These are phyloP conservation scores for Syzygium jambos DNA, from an alignment of 345 rosid species.

Conservation along the genomic window DNA sequence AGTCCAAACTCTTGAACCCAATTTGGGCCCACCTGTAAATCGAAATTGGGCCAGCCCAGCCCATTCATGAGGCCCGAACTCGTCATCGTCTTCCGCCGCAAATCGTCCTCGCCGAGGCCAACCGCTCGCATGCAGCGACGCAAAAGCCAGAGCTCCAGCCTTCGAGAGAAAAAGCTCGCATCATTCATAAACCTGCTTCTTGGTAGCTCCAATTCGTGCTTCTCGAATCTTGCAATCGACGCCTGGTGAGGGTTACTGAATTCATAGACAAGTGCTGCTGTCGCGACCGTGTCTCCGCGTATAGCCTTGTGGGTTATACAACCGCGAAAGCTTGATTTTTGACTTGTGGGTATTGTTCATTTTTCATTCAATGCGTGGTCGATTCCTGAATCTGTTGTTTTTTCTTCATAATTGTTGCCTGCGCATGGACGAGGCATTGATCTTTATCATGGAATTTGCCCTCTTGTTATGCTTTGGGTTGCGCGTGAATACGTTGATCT, in stretches of 20 bases:
- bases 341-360: background rate
- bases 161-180: background rate
- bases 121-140: background rate
- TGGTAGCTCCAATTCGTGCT: background rate
- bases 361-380: background rate
- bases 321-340: too few relatives aligned
- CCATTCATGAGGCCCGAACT: background rate
- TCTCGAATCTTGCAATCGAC: background rate
- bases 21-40: background rate
- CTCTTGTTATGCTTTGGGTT: background rate
- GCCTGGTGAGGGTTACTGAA: background rate
- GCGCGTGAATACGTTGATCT: background rate
- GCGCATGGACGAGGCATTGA: background rate
- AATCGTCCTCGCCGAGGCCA: background rate
- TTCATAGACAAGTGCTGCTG: background rate
- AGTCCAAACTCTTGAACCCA: background rate
- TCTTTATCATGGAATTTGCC: background rate
- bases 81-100: background rate
- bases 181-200: background rate
- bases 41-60: background rate
- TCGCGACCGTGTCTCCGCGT: too few relatives aligned
- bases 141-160: background rate
- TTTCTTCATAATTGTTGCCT: background rate
- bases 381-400: background rate
- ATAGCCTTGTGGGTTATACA: too few relatives aligned